phyloP scores from a whole-genome alignment of 192 early-diverging fungal species.

The Backusella morwellensis region DNA sequence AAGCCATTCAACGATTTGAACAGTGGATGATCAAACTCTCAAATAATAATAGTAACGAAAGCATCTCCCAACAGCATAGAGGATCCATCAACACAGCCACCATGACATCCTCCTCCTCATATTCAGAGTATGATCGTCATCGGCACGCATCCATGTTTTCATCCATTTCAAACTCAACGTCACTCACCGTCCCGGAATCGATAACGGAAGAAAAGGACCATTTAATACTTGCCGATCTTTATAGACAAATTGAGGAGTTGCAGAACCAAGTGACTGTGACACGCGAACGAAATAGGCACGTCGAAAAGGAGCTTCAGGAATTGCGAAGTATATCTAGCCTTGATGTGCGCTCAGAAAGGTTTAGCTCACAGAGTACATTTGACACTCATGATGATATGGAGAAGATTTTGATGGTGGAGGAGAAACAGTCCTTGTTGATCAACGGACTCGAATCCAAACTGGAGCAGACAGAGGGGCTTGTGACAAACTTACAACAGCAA shows the following conservation, averaged over 20 bases:
- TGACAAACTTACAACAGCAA: not conserved
- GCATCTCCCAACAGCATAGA: not conserved
- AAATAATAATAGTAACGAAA: not conserved
- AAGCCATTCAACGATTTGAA: not conserved
- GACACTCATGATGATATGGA: not conserved
- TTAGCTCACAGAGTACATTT: not conserved
- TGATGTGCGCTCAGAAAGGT: not conserved
- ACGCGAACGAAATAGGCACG: constrained; percentile 20
- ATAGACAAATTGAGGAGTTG: constrained; percentile 29
- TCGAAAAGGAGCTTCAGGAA: constrained; percentile 10
- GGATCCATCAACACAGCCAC: not conserved
- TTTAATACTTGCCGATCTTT: constrained; percentile 6
- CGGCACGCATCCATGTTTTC: constrained; percentile 6
- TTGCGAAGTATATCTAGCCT: not conserved
- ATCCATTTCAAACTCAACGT: not conserved
- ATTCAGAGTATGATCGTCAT: not conserved
- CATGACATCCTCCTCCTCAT: not conserved
- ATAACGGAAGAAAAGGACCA: constrained; percentile 9
- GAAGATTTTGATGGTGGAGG: not conserved
- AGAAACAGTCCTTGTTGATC: constrained; percentile 2
- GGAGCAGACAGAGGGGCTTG: not conserved
- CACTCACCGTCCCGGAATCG: not conserved
- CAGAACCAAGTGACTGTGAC: constrained; percentile 25
- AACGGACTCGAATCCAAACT: not conserved
- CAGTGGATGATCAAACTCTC: not conserved